Percentiles rank a stretch among this genome's conserved stretches.
Conservation (phyloP, 2,329 filamentous ascomycete genomes). For the Ciborinia camelliae region DNA sequence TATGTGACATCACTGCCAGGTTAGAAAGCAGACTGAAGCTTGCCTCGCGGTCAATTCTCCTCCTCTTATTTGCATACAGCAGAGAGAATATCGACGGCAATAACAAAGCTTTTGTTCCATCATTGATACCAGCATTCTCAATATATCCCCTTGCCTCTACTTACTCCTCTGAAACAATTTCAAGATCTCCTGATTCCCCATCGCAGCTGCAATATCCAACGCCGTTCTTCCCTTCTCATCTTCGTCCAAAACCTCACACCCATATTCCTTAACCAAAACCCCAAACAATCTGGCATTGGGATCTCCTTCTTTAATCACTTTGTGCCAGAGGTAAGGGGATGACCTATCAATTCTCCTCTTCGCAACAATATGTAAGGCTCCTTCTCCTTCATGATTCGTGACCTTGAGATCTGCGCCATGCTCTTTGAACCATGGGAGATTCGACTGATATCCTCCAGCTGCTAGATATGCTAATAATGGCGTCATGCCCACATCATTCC, state of each 20-base stretch:
- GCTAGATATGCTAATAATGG: not conserved
- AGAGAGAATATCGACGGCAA: too few species aligned
- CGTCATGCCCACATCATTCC: slow-evolving; percentile 15
- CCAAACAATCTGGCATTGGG: not conserved
- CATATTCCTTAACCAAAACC: not conserved
- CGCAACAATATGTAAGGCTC: not conserved
- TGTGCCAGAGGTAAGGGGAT: too few species aligned
- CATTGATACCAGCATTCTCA: too few species aligned
- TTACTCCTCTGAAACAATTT: not conserved
- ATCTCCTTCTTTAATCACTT: not conserved
- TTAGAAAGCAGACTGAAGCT: too few species aligned
- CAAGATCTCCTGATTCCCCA: slow-evolving; percentile 1
- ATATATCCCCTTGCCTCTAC: not conserved
- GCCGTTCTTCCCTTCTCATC: slow-evolving; percentile 6
- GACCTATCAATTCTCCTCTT: not conserved
- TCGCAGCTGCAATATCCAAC: slow-evolving; percentile 7
- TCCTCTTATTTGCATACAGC: too few species aligned
- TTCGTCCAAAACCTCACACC: not conserved
- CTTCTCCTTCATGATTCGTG: not conserved
- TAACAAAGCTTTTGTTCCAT: too few species aligned
- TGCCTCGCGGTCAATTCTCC: too few species aligned
- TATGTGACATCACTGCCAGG: too few species aligned
- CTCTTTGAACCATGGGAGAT: not conserved
- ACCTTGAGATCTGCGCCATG: not conserved
- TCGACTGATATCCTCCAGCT: not conserved